These are phyloP conservation scores for Solanum virginianum DNA, from an alignment of 257 asterid genomes.

Conservation along the genomic window DNA sequence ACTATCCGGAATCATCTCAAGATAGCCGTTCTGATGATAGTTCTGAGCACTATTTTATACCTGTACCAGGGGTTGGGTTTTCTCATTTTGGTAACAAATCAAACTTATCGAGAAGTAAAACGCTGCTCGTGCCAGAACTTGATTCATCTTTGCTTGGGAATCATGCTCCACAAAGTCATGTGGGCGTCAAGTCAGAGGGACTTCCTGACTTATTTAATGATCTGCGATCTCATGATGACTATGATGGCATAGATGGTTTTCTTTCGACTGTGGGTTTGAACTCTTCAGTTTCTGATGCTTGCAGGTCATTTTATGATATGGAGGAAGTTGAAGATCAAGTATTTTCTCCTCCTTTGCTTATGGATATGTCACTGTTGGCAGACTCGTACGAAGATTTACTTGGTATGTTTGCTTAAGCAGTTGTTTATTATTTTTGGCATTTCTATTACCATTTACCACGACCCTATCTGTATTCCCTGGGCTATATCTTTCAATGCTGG, in stretches of 20 bases:
- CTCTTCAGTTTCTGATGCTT: conserved; percentile 71
- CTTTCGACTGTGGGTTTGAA: conserved; percentile 67
- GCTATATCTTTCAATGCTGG: not conserved
- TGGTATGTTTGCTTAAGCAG: conserved; percentile 38
- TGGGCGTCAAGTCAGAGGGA: conserved; percentile 51
- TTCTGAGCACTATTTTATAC: conserved; percentile 84
- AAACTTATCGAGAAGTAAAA: conserved; percentile 38
- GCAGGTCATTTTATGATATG: conserved; percentile 59
- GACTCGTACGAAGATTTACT: conserved; percentile 93
- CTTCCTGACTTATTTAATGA: conserved; percentile 45
- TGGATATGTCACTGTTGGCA: conserved; percentile 59
- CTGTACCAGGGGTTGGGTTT: conserved; percentile 58
- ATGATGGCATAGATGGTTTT: conserved; percentile 38
- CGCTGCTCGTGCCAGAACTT: conserved; percentile 35
- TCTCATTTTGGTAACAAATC: conserved; percentile 37
- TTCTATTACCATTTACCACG: not conserved
- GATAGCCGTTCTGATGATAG: conserved; percentile 82
- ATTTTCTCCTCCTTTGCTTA: conserved; percentile 87
- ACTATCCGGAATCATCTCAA: conserved; percentile 56
- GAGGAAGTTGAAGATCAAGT: conserved; percentile 79
- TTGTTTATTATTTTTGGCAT: not conserved
- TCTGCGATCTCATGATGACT: conserved; percentile 62
- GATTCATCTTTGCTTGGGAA: conserved; percentile 48
- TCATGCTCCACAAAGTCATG: conserved; percentile 27
- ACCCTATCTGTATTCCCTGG: not conserved